Conservation (phyloP, 345 rosid genomes). For the Gossypium sturtianum region DNA sequence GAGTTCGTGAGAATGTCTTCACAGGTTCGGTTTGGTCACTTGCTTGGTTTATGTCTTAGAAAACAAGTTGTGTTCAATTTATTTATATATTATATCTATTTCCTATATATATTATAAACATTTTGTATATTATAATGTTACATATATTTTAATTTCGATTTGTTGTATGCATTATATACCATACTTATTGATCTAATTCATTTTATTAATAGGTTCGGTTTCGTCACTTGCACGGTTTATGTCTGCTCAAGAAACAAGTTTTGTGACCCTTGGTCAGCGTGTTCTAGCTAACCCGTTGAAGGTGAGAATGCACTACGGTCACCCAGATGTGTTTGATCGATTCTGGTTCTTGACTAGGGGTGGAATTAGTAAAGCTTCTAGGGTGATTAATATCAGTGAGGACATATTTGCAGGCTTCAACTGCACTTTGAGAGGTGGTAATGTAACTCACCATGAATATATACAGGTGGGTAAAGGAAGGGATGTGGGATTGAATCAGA, state of each 20-base stretch:
- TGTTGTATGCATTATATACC: no score
- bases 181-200: no score
- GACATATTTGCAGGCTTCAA: conserved; percentile 94
- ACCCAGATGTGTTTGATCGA: conserved; percentile 91
- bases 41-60: conserved; percentile 93
- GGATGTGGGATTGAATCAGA: conserved; percentile 85
- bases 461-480: conserved; percentile 93
- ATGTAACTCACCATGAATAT: conserved; percentile 91
- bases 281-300: conserved; percentile 88
- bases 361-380: conserved; percentile 89
- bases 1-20: conserved; percentile 84
- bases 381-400: conserved; percentile 80
- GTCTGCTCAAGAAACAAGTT: conserved; percentile 87
- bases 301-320: conserved; percentile 90
- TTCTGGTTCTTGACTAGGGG: conserved; percentile 87
- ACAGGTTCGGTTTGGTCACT: conserved; percentile 91
- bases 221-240: conserved; percentile 94
- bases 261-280: conserved; percentile 89
- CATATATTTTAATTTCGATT: no score
- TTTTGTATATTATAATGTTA: no score
- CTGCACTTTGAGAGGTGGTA: conserved; percentile 85
- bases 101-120: no score
- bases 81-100: no score
- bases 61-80: conserved; percentile 52
- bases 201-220: conserved; percentile 45